Percentiles rank a stretch among this genome's conserved stretches.
Evolutionary conservation across 305 asterid species (phyloP).

Genomic region (Fraxinus sp.): DNA sequence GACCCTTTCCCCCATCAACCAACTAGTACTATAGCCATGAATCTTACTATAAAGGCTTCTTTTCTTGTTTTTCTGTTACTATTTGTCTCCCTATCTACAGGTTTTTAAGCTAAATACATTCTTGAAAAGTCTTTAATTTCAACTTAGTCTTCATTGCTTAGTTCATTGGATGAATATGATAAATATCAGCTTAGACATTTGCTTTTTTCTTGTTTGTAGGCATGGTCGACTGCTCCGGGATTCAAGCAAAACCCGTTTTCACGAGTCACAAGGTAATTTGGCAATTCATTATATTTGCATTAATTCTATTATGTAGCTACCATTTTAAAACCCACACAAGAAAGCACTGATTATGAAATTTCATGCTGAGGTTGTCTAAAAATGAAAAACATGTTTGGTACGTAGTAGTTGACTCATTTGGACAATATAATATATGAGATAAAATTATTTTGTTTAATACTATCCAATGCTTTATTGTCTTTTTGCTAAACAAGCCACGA

Average conservation of each 20-base stretch:
- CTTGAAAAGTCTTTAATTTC: not conserved
- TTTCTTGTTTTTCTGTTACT: conserved; percentile 33
- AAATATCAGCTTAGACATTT: not conserved
- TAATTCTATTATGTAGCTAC: not conserved
- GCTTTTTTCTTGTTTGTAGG: conserved; percentile 27
- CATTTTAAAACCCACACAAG: not conserved
- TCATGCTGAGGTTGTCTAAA: not conserved
- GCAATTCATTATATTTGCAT: not conserved
- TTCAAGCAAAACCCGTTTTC: conserved; percentile 25
- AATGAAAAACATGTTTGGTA: not conserved
- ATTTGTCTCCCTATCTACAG: conserved; percentile 49
- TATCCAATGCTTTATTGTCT: not conserved
- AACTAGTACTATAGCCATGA: conserved; percentile 36
- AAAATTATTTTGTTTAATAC: not conserved
- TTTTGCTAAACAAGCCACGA: not conserved
- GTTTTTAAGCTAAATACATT: conserved; percentile 27
- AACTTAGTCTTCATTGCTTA: not conserved
- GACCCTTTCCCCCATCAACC: conserved; percentile 18
- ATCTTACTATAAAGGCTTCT: conserved; percentile 35
- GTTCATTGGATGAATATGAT: not conserved
- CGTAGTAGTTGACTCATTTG: not conserved
- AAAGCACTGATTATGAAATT: not conserved
- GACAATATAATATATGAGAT: not conserved
- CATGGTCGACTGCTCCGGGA: conserved; percentile 28
- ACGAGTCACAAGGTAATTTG: conserved; percentile 49